Evolutionary conservation across 2,329 filamentous ascomycete species (phyloP), one percentile per base, ranked within the genome.

Genomic region (Calonectria pseudoturangicola): DNA sequence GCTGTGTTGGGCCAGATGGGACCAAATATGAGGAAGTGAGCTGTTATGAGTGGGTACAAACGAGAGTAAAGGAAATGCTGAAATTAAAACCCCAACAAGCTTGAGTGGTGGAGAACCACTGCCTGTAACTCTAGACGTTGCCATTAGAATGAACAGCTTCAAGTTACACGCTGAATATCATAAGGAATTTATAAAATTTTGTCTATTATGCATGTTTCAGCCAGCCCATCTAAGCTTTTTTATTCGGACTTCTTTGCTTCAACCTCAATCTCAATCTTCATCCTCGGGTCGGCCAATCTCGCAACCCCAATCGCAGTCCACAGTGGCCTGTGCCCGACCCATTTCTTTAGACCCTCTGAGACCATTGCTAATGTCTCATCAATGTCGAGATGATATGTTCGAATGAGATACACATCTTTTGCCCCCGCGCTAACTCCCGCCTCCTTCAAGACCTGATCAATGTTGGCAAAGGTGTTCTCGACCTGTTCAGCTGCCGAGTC

Each of bases 41-140:
- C 28, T 63, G 58, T 33, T 30, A 63, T 45, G 41, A 63, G 28
- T 63, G 58, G 58, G 58, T 63, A 27, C 39, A 63, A 33, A 63
- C 25, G 5, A 63, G 58, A 9, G 58, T 63, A 33, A 63, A 13
- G 27, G 58, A 63, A 45, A 63, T 63, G 58, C 13, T 63, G 25
- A 63, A 60, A 25, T 13, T 60, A 4, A 41, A 60, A 41, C 21
- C 25, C 25, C 30, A 39, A 25, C 4, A 13, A 25, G 39, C 33
- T 1, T 58, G 18, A 58, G n/a, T 25, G 1, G 2, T 10, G 15
- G 4, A n/a, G 25, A 33, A 58, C 13, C 18, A n/a, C 21, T 1
- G 10, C 10, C 3, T 10, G 4, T 12, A 25, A 3, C 25, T 48
- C 25, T n/a, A 13, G 18, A 21, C 10, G 8, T 25, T 2, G 8